A percentile compares a stretch with the other conserved stretches of the same genome.
phyloP scores from a whole-genome alignment of 345 rosid genomes.

The Angophora floribunda region DNA sequence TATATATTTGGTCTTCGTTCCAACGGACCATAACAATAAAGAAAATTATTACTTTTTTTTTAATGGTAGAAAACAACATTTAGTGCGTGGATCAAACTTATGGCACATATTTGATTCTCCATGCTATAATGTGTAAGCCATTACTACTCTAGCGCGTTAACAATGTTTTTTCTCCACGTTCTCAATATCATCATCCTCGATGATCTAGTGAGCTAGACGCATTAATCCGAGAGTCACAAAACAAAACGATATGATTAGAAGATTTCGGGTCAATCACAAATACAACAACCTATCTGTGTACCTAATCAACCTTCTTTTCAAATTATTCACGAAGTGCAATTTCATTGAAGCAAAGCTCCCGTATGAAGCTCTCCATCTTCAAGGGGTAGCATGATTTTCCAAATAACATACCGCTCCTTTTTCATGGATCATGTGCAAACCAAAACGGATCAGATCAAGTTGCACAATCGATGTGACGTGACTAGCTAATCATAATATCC shows the following conservation, averaged over 20 bases:
- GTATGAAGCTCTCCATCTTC: not conserved
- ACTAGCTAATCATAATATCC: not conserved
- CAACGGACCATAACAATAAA: not conserved
- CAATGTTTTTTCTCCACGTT: not conserved
- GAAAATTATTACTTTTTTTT: not conserved
- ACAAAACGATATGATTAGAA: too few species aligned
- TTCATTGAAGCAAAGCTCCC: not conserved
- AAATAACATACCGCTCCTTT: not conserved
- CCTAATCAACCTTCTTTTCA: not conserved
- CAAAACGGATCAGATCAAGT: accelerated
- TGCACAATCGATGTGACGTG: accelerated
- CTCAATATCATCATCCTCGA: not conserved
- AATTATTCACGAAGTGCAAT: not conserved
- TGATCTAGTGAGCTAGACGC: accelerated
- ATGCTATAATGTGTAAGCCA: not conserved
- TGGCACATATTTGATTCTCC: not conserved
- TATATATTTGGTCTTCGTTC: not conserved
- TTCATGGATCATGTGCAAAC: not conserved
- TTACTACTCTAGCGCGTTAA: not conserved
- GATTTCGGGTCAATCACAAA: not conserved
- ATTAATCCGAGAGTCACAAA: not conserved
- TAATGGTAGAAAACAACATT: not conserved
- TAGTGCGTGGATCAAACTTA: not conserved
- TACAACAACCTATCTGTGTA: not conserved
- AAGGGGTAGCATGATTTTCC: not conserved